Evolutionary conservation across 345 rosid genomes (phyloP).

Genomic region (Litchi chinensis): DNA sequence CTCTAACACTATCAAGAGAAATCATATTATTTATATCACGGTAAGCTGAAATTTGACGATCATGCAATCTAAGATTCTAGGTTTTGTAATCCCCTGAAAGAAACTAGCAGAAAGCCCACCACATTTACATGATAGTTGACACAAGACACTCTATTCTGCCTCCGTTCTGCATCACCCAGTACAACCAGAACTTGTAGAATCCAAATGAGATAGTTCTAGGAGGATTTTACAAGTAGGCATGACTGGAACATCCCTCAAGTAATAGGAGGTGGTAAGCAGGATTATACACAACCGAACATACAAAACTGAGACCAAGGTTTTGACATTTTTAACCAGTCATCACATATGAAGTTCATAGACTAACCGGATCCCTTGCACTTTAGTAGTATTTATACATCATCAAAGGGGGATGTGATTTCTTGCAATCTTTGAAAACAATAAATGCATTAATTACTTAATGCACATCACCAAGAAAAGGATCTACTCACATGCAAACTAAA

Average conservation of each 20-base stretch:
- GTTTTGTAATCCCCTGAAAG: background rate
- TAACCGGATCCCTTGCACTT: background rate
- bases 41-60: background rate
- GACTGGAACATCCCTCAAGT: background rate
- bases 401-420: background rate
- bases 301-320: background rate
- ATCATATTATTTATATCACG: background rate
- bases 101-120: background rate
- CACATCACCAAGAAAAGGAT: constrained; percentile 3
- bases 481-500: background rate
- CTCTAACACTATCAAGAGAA: background rate
- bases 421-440: background rate
- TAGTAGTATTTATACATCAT: background rate
- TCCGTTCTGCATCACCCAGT: background rate
- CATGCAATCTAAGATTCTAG: background rate
- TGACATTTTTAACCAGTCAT: background rate
- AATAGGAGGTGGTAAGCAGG: background rate
- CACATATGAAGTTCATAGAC: background rate
- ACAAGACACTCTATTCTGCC: background rate
- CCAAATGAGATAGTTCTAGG: background rate
- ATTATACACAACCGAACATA: background rate
- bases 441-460: background rate
- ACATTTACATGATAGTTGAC: background rate
- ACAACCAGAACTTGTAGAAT: background rate
- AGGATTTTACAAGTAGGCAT: background rate